Evolutionary conservation across 2,329 filamentous ascomycete species (phyloP).

Genomic region (Fusarium sp.): DNA sequence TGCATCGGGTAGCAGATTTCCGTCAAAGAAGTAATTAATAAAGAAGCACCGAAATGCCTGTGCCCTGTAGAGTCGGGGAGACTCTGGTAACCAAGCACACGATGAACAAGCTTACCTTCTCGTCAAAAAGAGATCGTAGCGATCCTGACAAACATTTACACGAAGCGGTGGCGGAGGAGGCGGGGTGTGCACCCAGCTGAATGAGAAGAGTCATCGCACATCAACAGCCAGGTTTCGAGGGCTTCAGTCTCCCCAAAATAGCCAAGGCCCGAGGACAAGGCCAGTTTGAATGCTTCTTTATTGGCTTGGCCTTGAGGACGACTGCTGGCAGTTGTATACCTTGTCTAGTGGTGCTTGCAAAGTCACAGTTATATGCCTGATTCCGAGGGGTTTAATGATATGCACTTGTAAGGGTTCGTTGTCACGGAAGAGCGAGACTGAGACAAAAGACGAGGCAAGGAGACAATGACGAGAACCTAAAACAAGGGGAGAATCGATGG

Average conservation of each 20-base stretch:
- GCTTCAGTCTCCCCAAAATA: slow-evolving; percentile 27
- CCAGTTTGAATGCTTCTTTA: slow-evolving; percentile 13
- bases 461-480: slow-evolving; percentile 16
- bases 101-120: slow-evolving; percentile 11
- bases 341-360: slow-evolving; percentile 4
- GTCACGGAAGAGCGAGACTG: neutral
- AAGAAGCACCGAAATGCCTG: slow-evolving; percentile 15
- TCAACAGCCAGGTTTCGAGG: slow-evolving; percentile 36
- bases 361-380: neutral
- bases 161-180: slow-evolving; percentile 37
- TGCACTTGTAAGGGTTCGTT: neutral
- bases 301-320: slow-evolving; percentile 1
- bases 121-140: slow-evolving; percentile 8
- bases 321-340: neutral
- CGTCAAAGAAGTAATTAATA: slow-evolving; percentile 8
- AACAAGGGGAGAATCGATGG: slow-evolving; percentile 11
- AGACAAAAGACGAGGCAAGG: slow-evolving; percentile 1
- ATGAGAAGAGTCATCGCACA: slow-evolving; percentile 40
- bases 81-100: slow-evolving; percentile 4
- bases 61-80: neutral
- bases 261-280: slow-evolving; percentile 24
- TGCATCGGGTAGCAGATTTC: neutral
- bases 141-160: slow-evolving; percentile 23
- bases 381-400: slow-evolving; percentile 6
- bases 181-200: slow-evolving; percentile 34